Conservation (phyloP, 305 asterid genomes). For the Fraxinus floribunda region DNA sequence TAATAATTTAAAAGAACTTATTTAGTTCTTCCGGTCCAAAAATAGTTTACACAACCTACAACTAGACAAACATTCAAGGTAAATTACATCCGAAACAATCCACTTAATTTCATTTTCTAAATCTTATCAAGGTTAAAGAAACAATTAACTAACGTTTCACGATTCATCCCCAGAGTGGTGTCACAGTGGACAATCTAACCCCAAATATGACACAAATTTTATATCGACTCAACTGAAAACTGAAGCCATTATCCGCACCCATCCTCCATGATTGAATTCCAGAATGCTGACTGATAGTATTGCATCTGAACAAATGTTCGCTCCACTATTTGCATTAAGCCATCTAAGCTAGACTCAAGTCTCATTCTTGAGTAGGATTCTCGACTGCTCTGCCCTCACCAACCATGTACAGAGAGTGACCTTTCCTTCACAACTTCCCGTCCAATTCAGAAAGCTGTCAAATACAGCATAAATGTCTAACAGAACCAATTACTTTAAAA, state of each 20-base stretch:
- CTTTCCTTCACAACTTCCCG: not conserved
- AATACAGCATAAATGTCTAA: not conserved
- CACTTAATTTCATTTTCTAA: not conserved
- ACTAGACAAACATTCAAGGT: not conserved
- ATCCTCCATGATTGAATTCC: not conserved
- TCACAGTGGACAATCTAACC: not conserved
- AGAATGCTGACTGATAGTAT: not conserved
- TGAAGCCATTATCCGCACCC: not conserved
- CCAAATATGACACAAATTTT: not conserved
- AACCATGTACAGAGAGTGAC: slow-evolving; percentile 1
- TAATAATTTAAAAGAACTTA: not conserved
- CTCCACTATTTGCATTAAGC: not conserved
- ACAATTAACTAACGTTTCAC: not conserved
- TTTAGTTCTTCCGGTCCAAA: not conserved
- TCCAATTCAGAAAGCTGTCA: not conserved
- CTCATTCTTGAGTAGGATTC: slow-evolving; percentile 3
- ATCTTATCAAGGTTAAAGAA: not conserved
- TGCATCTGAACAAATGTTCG: not conserved
- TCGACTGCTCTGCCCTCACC: slow-evolving; percentile 7
- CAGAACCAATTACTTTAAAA: not conserved
- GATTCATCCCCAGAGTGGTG: not conserved
- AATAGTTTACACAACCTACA: not conserved
- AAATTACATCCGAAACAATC: not conserved
- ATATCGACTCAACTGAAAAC: not conserved
- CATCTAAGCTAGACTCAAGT: not conserved